These are phyloP conservation scores for Irpex lacteus DNA, from an alignment of 1,284 basidiomycete species.

Conservation along the genomic window DNA sequence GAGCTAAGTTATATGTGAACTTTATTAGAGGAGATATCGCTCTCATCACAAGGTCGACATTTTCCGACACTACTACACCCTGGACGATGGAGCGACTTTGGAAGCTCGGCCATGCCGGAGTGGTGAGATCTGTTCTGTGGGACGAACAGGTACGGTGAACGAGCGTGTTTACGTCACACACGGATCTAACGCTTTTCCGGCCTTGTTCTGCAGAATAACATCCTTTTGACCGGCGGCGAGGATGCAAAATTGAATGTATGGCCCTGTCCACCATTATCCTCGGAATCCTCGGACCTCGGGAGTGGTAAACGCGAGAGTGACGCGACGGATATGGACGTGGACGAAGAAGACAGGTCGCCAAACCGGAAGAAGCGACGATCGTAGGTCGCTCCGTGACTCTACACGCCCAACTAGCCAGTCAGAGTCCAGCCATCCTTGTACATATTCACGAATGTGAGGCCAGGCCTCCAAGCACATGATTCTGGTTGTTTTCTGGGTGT, in stretches of 20 bases:
- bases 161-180: neutral
- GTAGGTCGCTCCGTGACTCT: neutral
- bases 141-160: constrained; percentile 30
- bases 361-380: constrained; percentile 24
- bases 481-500: neutral
- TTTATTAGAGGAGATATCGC: constrained; percentile 32
- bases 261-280: constrained; percentile 22
- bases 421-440: neutral
- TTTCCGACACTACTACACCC: constrained; percentile 22
- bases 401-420: neutral
- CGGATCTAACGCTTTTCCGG: neutral
- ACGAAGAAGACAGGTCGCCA: constrained; percentile 20
- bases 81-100: constrained; percentile 32
- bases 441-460: neutral
- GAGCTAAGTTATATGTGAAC: neutral
- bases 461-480: neutral
- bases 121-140: constrained; percentile 34
- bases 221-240: constrained; percentile 37
- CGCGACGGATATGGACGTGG: constrained; percentile 27
- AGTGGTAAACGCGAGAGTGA: constrained; percentile 16
- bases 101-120: constrained; percentile 30
- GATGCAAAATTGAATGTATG: constrained; percentile 34
- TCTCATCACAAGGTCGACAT: constrained; percentile 26
- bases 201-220: constrained; percentile 26
- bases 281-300: neutral